A percentile compares a stretch with the other conserved stretches of the same genome.
Evolutionary conservation across 2,329 filamentous ascomycete species (phyloP).

Genomic region (Seiridium unicorne): DNA sequence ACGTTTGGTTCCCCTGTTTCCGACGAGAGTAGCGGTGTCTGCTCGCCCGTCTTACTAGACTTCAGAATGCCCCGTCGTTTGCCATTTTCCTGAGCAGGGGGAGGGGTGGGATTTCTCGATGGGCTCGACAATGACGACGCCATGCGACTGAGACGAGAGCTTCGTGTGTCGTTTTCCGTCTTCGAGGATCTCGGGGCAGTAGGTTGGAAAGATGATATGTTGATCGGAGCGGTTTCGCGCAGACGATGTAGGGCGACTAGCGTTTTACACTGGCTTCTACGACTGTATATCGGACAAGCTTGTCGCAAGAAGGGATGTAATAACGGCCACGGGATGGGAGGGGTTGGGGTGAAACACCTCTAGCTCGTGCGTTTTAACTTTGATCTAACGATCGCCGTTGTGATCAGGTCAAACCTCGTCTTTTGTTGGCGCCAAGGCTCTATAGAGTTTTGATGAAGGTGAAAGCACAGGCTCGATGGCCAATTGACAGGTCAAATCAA

Average conservation of each 20-base stretch:
- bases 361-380: background rate
- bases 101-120: conserved; percentile 20
- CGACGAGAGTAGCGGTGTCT: conserved; percentile 47
- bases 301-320: no score
- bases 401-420: background rate
- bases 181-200: background rate
- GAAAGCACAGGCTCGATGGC: background rate
- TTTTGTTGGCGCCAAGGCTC: background rate
- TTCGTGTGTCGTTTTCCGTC: background rate
- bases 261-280: no score
- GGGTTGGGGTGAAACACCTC: background rate
- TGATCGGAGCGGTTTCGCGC: background rate
- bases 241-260: background rate
- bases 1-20: background rate
- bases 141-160: conserved; percentile 25
- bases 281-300: no score
- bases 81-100: conserved; percentile 23
- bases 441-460: no score
- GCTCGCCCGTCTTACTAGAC: conserved; percentile 31
- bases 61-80: background rate
- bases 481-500: background rate
- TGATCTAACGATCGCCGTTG: background rate
- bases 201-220: background rate
- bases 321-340: background rate
- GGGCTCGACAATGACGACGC: conserved; percentile 35